phyloP scores from a whole-genome alignment of 2,329 filamentous ascomycete genomes.

The Epichloe sylvatica region DNA sequence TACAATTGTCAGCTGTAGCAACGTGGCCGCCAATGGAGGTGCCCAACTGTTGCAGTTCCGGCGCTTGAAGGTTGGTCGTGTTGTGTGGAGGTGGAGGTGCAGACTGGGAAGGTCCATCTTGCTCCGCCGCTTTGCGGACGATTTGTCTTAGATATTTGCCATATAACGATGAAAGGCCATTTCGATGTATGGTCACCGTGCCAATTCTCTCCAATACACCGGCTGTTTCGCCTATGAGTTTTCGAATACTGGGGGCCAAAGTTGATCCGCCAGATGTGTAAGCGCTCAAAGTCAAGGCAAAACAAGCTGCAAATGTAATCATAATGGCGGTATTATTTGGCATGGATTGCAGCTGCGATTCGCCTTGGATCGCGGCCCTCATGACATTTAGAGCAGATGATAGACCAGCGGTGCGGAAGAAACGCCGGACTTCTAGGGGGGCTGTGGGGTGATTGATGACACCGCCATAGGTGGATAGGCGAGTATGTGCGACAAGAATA shows the following conservation, averaged over 20 bases:
- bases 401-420: constrained; percentile 57
- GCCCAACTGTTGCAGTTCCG: constrained; percentile 8
- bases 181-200: constrained; percentile 48
- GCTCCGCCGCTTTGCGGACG: constrained; percentile 22
- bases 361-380: constrained; percentile 58
- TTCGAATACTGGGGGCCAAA: constrained; percentile 47
- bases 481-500: constrained; percentile 58
- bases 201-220: constrained; percentile 57
- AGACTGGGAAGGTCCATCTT: background rate
- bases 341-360: constrained; percentile 57
- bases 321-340: constrained; percentile 68
- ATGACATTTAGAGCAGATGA: constrained; percentile 63
- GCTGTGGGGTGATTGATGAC: constrained; percentile 64
- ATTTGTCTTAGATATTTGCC: constrained; percentile 32
- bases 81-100: constrained; percentile 1
- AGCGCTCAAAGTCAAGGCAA: constrained; percentile 49
- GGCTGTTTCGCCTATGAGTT: constrained; percentile 53
- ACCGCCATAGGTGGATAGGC: constrained; percentile 59
- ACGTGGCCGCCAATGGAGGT: constrained; percentile 6
- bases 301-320: constrained; percentile 62
- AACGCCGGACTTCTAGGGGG: constrained; percentile 56
- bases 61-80: background rate
- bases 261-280: constrained; percentile 43
- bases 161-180: constrained; percentile 46
- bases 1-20: background rate